Evolutionary conservation across 495 filamentous ascomycete species (phyloP).

Genomic region (Talaromyces proteolyticus): DNA sequence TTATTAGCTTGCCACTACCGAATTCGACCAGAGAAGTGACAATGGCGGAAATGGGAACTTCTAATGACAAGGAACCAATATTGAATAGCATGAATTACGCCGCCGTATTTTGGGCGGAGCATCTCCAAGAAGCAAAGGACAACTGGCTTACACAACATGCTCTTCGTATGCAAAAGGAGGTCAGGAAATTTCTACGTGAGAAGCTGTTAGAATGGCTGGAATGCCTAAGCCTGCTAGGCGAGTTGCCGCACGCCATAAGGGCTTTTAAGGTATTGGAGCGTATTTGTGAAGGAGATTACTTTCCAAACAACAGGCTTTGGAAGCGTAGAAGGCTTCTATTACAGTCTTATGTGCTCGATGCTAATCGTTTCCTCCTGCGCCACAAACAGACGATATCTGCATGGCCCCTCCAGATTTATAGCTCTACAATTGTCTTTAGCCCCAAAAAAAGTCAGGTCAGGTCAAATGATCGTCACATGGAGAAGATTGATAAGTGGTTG

Average conservation of each 20-base stretch:
- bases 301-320: too few species aligned
- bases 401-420: constrained; percentile 16
- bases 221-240: constrained; percentile 19
- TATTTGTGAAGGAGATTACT: constrained; percentile 7
- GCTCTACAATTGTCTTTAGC: constrained; percentile 12
- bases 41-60: too few species aligned
- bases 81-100: constrained; percentile 11
- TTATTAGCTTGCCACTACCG: constrained; percentile 9
- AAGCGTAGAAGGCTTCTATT: too few species aligned
- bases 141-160: neutral
- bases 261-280: constrained; percentile 4
- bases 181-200: constrained; percentile 9
- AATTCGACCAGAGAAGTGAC: neutral
- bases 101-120: constrained; percentile 16
- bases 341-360: constrained; percentile 13
- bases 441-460: too few species aligned
- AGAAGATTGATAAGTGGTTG: constrained; percentile 5
- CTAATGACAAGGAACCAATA: constrained; percentile 5
- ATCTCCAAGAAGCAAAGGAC: constrained; percentile 5
- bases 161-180: neutral
- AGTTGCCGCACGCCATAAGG: constrained; percentile 11
- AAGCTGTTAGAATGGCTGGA: constrained; percentile 21
- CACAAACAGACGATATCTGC: constrained; percentile 12
- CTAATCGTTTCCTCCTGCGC: constrained; percentile 16
- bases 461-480: constrained; percentile 9